A percentile compares a stretch with the other conserved stretches of the same genome.
Evolutionary conservation across 2,329 filamentous ascomycete genomes (phyloP).

Genomic region (Aspergillus jensenii): DNA sequence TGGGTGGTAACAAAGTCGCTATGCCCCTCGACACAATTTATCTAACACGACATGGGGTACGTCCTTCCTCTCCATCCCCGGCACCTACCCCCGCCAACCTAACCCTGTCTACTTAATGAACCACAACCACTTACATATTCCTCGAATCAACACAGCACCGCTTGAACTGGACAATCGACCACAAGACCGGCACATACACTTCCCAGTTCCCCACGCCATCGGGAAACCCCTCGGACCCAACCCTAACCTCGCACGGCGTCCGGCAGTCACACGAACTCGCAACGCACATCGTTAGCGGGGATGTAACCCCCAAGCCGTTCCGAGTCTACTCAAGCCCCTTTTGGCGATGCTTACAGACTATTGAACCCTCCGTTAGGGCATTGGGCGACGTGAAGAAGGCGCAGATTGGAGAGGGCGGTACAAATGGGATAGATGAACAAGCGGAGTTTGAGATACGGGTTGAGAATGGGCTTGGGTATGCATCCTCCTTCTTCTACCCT

Average conservation of each 20-base stretch:
- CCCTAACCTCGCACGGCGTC: slow-evolving; percentile 82
- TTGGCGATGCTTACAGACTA: slow-evolving; percentile 84
- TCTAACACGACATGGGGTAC: slow-evolving; percentile 72
- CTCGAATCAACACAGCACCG: slow-evolving; percentile 66
- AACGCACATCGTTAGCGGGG: slow-evolving; percentile 29
- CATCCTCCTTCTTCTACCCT: neutral
- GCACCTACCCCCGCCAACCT: neutral
- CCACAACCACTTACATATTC: neutral
- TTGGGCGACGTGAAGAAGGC: slow-evolving; percentile 21
- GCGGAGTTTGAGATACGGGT: slow-evolving; percentile 45
- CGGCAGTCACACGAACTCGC: slow-evolving; percentile 78
- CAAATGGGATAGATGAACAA: slow-evolving; percentile 33
- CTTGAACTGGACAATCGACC: slow-evolving; percentile 84
- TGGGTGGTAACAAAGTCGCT: neutral
- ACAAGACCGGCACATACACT: slow-evolving; percentile 74
- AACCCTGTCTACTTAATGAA: neutral
- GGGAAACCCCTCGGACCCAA: slow-evolving; percentile 82
- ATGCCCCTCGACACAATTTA: slow-evolving; percentile 74
- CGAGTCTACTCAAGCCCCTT: slow-evolving; percentile 79
- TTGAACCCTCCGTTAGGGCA: slow-evolving; percentile 61
- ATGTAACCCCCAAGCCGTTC: slow-evolving; percentile 43
- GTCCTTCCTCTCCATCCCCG: slow-evolving; percentile 31
- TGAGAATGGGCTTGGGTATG: slow-evolving; percentile 52
- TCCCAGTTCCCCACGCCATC: slow-evolving; percentile 76
- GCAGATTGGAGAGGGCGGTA: neutral